Evolutionary conservation across 1,284 basidiomycete genomes (phyloP), one percentile per base, ranked within the genome.

Genomic region (Coniferiporia sulphurascens): DNA sequence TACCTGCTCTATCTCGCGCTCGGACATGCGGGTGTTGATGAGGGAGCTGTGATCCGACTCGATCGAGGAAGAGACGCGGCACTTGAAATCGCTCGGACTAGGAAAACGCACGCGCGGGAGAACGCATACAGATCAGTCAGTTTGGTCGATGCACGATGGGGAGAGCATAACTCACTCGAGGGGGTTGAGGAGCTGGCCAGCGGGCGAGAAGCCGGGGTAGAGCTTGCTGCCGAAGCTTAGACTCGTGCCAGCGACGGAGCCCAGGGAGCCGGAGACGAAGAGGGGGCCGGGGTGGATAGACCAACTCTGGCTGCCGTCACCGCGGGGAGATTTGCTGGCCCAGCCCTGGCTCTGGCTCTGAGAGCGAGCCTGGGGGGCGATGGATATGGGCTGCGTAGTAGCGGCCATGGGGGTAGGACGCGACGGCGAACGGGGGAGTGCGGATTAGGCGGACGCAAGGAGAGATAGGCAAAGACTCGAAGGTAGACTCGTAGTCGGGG

Each of bases 31-130:
- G 4, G 86, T 83, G 68, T 87, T 86, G 66, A 85, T 72, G 46
- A 90, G 75, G 0, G 82, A 82, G 45, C 81, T 79, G 27, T 79
- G 76, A 67, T 87, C 85, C 65, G 79, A 80, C 65, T 86, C 83
- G 44, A 83, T 70, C 1, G 83, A 84, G 1, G 84, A 81, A 1
- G 80, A 81, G 61, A 82, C 74, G 69, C 76, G 75, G 43, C 76
- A 76, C 64, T 79, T 79, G 70, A 82, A 77, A 50, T 83, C 81
- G 67, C 76, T 79, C 15, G 79, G 75, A 53, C 83, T 85, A 65
- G 1, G 15, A 48, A 10, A 4, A 5, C 15, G 12, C 34, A 53
- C 15, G 12, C 35, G 27, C 27, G 27, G 27, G 27, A 27, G 27
- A 27, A 38, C 17, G 12, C 17, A 32, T 55, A 36, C 17, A 22